phyloP scores from a whole-genome alignment of 495 filamentous ascomycete genomes.

The Penicillium ucsense region DNA sequence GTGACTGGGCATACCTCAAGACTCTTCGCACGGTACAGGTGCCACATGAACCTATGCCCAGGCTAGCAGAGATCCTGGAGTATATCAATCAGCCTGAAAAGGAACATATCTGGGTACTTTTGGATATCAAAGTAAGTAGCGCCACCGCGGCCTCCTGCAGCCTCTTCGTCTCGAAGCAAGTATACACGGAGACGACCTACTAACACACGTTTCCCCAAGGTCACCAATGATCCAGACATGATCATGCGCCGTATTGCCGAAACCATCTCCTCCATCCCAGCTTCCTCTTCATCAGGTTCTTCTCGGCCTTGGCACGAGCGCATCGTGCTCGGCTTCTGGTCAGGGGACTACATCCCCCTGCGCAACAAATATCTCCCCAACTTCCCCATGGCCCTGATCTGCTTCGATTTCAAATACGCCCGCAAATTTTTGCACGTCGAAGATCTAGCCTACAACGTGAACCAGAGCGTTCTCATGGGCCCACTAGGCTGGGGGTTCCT shows the following conservation, averaged over 20 bases:
- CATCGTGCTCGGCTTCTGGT: constrained; percentile 73
- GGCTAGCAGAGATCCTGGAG: constrained; percentile 64
- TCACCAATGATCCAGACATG: constrained; percentile 58
- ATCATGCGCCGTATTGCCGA: constrained; percentile 56
- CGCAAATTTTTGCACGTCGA: constrained; percentile 51
- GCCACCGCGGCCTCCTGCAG: background rate
- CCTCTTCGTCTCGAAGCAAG: background rate
- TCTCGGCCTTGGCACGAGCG: constrained; percentile 54
- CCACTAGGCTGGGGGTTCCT: constrained; percentile 55
- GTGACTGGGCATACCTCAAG: constrained; percentile 62
- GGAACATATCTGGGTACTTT: constrained; percentile 65
- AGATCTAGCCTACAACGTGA: constrained; percentile 64
- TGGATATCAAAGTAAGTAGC: constrained; percentile 72
- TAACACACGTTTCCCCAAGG: constrained; percentile 17
- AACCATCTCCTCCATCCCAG: constrained; percentile 44
- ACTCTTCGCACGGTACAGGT: constrained; percentile 54
- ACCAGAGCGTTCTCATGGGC: constrained; percentile 54
- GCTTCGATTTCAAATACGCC: constrained; percentile 59
- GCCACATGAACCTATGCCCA: constrained; percentile 62
- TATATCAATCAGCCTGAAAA: constrained; percentile 52
- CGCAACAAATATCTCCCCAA: constrained; percentile 51
- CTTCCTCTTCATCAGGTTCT: constrained; percentile 14
- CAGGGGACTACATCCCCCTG: constrained; percentile 53
- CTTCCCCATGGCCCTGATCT: constrained; percentile 64
- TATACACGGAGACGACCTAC: background rate